Conservation (phyloP, 495 filamentous ascomycete genomes). For the Aspergillus panamensis region DNA sequence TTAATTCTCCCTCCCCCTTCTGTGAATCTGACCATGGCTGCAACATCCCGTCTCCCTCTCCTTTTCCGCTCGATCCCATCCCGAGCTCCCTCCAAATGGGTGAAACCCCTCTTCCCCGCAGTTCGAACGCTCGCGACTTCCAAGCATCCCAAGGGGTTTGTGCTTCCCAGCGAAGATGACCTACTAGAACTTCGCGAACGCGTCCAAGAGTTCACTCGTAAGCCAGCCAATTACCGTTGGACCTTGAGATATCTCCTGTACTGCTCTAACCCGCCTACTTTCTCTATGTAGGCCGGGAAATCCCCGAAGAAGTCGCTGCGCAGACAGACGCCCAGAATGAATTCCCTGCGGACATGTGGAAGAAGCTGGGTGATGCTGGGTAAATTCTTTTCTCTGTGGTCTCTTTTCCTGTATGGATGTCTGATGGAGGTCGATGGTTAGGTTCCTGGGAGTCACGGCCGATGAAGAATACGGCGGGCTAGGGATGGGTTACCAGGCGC, state of each 20-base stretch:
- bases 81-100: constrained; percentile 23
- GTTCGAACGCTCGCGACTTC: constrained; percentile 47
- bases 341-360: constrained; percentile 90
- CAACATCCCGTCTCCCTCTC: constrained; percentile 24
- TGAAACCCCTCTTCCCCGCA: constrained; percentile 32
- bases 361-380: constrained; percentile 85
- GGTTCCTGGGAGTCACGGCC: constrained; percentile 88
- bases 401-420: not conserved
- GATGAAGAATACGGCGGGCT: constrained; percentile 92
- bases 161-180: constrained; percentile 69
- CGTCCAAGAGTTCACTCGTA: constrained; percentile 86
- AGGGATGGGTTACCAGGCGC: constrained; percentile 93
- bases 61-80: constrained; percentile 32
- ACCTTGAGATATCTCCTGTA: not conserved
- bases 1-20: constrained; percentile 1
- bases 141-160: constrained; percentile 85
- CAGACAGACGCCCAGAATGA: constrained; percentile 79
- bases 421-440: constrained; percentile 19
- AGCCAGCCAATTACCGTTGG: not conserved
- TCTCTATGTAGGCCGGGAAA: constrained; percentile 46
- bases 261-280: not conserved
- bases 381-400: constrained; percentile 17
- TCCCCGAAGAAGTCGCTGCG: constrained; percentile 78
- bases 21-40: constrained; percentile 30
- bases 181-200: constrained; percentile 81